Evolutionary conservation across 805 yeast genomes (phyloP).

Genomic region (Lachancea meyersii): DNA sequence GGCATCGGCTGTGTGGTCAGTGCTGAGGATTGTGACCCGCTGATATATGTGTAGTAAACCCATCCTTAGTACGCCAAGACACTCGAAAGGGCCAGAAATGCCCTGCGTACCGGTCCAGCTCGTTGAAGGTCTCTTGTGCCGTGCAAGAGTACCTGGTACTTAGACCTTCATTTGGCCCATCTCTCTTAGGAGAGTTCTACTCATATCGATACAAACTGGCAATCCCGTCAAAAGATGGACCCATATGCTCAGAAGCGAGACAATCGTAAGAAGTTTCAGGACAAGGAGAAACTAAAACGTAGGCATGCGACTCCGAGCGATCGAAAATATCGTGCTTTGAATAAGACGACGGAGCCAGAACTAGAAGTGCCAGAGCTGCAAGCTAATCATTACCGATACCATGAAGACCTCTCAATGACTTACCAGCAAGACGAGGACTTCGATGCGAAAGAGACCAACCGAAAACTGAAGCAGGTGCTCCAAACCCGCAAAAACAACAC

Average conservation of each 20-base stretch:
- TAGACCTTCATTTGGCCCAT: too few relatives aligned
- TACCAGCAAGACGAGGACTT: slow-evolving; percentile 8
- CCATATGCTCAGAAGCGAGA: slow-evolving; percentile 33
- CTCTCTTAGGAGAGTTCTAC: too few relatives aligned
- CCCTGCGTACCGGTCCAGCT: too few relatives aligned
- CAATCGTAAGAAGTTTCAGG: slow-evolving; percentile 39
- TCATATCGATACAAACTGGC: too few relatives aligned
- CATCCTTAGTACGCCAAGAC: background rate
- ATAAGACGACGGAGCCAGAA: slow-evolving; percentile 20
- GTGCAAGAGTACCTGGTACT: too few relatives aligned
- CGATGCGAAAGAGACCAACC: slow-evolving; percentile 3
- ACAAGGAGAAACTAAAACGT: slow-evolving; percentile 35
- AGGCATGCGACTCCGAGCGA: slow-evolving; percentile 36
- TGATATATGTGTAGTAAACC: slow-evolving; percentile 29
- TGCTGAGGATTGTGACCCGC: slow-evolving; percentile 60
- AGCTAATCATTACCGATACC: slow-evolving; percentile 20
- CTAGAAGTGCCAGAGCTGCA: slow-evolving; percentile 15
- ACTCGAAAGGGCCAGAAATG: too few relatives aligned
- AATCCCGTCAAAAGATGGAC: slow-evolving; percentile 14
- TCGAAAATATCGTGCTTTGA: slow-evolving; percentile 30
- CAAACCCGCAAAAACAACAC: background rate
- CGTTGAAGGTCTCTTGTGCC: too few relatives aligned
- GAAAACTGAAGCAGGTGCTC: slow-evolving; percentile 14
- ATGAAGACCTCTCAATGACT: slow-evolving; percentile 17
- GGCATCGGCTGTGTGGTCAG: slow-evolving; percentile 46